A percentile compares a stretch with the other conserved stretches of the same genome.
Evolutionary conservation across 495 filamentous ascomycete genomes (phyloP).

Genomic region (Tuber microsphaerosporum): DNA sequence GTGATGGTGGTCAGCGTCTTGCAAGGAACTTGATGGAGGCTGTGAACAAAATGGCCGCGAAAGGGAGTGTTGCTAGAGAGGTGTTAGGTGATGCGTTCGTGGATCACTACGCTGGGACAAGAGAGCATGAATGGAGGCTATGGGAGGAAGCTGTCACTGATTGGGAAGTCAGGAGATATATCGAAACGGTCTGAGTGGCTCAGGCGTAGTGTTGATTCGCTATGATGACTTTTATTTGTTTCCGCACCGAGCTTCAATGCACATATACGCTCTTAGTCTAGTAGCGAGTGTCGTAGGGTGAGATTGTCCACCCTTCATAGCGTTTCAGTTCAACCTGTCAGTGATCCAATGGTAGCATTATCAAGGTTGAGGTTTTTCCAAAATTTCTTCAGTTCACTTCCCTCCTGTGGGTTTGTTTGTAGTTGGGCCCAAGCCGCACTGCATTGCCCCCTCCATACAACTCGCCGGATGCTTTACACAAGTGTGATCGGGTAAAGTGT

Average conservation of each 20-base stretch:
- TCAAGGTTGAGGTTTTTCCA: neutral
- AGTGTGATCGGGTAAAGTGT: too few species aligned
- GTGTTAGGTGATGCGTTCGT: constrained; percentile 93
- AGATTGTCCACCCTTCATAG: neutral
- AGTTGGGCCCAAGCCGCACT: neutral
- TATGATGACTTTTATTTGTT: neutral
- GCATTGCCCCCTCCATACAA: neutral
- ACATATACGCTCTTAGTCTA: neutral
- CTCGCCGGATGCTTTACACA: too few species aligned
- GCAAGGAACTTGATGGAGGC: constrained; percentile 80
- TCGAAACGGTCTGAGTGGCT: constrained; percentile 57
- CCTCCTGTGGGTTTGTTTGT: neutral
- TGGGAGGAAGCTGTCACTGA: constrained; percentile 62
- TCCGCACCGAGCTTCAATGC: neutral
- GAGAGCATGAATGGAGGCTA: constrained; percentile 79
- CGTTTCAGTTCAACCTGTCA: neutral
- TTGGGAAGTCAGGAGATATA: constrained; percentile 63
- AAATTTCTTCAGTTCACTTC: neutral
- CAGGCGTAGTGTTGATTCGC: neutral
- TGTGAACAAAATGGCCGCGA: constrained; percentile 61
- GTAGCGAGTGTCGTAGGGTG: neutral
- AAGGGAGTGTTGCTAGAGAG: constrained; percentile 76
- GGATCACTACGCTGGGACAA: constrained; percentile 86
- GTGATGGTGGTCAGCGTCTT: constrained; percentile 55
- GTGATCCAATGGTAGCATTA: neutral